phyloP scores from a whole-genome alignment of 1,284 basidiomycete genomes.

The Cutaneotrichosporon arboriforme region DNA sequence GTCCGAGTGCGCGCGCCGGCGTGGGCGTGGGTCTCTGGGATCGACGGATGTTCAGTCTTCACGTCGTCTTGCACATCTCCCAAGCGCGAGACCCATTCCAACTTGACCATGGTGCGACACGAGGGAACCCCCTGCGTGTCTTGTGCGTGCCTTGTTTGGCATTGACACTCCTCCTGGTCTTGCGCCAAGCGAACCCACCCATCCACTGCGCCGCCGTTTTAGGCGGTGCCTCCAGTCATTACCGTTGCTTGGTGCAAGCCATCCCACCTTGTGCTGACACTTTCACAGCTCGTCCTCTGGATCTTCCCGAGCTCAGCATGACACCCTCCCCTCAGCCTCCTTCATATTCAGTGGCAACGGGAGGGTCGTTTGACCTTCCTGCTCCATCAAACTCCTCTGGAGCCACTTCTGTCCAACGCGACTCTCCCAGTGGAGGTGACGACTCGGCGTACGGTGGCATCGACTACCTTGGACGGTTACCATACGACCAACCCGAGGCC shows the following conservation, averaged over 20 bases:
- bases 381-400: no score
- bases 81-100: not conserved
- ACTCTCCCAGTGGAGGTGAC: not conserved
- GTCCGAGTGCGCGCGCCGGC: no score
- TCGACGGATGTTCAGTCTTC: not conserved
- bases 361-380: no score
- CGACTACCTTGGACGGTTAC: slow-evolving; percentile 27
- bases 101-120: not conserved
- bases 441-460: slow-evolving; percentile 37
- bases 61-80: not conserved
- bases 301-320: slow-evolving; percentile 8
- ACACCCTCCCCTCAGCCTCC: slow-evolving; percentile 7
- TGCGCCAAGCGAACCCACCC: no score
- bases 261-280: not conserved
- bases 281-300: slow-evolving; percentile 9
- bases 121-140: no score
- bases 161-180: not conserved
- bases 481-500: slow-evolving; percentile 7
- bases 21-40: no score
- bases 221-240: no score
- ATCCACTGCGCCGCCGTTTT: not conserved
- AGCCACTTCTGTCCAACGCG: no score
- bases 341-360: slow-evolving; percentile 5
- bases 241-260: no score
- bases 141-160: not conserved